phyloP scores from a whole-genome alignment of 2,329 filamentous ascomycete genomes.

The Calonectria fujianensis region DNA sequence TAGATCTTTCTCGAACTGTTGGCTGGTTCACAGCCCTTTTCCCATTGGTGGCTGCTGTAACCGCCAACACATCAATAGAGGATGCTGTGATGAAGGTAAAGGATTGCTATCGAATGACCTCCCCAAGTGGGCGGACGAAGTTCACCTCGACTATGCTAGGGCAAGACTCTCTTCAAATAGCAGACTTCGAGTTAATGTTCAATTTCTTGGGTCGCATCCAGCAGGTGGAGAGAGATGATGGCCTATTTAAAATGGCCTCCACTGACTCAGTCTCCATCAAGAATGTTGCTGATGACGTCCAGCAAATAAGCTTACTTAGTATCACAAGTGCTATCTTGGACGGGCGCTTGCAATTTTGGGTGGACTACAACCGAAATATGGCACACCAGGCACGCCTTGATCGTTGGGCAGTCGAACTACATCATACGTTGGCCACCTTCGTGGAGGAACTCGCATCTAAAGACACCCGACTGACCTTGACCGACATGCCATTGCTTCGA shows the following conservation, averaged over 20 bases:
- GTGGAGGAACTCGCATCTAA: conserved; percentile 16
- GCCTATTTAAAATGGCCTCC: conserved; percentile 26
- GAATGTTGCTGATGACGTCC: conserved; percentile 25
- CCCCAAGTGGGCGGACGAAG: conserved; percentile 6
- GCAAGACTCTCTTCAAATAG: conserved; percentile 15
- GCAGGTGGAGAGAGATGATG: conserved; percentile 25
- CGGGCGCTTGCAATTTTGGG: conserved; percentile 25
- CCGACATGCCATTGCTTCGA: conserved; percentile 23
- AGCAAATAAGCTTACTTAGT: conserved; percentile 25
- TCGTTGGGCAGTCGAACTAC: conserved; percentile 16
- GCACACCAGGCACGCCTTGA: conserved; percentile 23
- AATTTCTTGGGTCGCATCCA: conserved; percentile 21
- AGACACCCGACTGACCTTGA: conserved; percentile 25
- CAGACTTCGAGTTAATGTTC: conserved; percentile 24
- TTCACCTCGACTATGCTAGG: conserved; percentile 23
- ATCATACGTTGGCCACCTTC: conserved; percentile 17
- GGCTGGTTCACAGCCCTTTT: conserved; percentile 24
- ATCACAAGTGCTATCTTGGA: conserved; percentile 18
- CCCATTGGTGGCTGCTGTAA: conserved; percentile 18
- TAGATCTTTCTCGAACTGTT: conserved; percentile 27
- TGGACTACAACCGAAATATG: conserved; percentile 25
- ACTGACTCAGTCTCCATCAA: conserved; percentile 7
- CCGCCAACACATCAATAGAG: conserved; percentile 16
- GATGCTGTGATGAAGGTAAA: conserved; percentile 18
- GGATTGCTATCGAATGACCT: conserved; percentile 23